These are phyloP conservation scores for Coemansia asiatica DNA, from an alignment of 192 early-diverging fungal species.

Conservation along the genomic window DNA sequence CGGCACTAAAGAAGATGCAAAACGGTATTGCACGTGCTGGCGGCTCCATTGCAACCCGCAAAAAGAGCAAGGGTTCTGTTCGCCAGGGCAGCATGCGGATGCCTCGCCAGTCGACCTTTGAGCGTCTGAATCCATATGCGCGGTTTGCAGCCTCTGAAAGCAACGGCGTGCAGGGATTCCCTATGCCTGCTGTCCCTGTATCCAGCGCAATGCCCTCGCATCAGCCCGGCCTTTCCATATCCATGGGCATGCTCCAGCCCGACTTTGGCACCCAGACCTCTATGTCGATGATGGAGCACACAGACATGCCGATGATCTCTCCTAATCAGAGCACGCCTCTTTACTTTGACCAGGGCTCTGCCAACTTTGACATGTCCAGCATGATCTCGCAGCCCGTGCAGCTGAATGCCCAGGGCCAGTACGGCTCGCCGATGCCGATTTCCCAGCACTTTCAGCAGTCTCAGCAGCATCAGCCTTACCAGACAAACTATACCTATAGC, in stretches of 20 bases:
- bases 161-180: slow-evolving; percentile 20
- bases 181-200: slow-evolving; percentile 20
- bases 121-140: slow-evolving; percentile 41
- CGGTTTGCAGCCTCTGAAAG: slow-evolving; percentile 16
- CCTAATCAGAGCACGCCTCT: slow-evolving; percentile 22
- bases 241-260: slow-evolving; percentile 25
- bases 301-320: slow-evolving; percentile 25
- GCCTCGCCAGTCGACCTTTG: slow-evolving; percentile 27
- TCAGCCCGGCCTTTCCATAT: slow-evolving; percentile 30
- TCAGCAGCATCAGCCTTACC: slow-evolving; percentile 12
- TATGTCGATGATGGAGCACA: slow-evolving; percentile 20
- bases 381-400: slow-evolving; percentile 25
- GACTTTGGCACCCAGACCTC: slow-evolving; percentile 21
- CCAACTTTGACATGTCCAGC: slow-evolving; percentile 19
- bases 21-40: slow-evolving; percentile 15
- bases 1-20: slow-evolving; percentile 45
- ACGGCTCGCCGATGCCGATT: slow-evolving; percentile 3
- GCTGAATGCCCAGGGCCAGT: slow-evolving; percentile 25
- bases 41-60: slow-evolving; percentile 16
- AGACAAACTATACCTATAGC: slow-evolving; percentile 11
- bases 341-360: slow-evolving; percentile 28
- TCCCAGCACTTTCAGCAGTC: slow-evolving; percentile 13
- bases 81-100: slow-evolving; percentile 26
- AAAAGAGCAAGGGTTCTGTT: slow-evolving; percentile 28
- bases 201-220: slow-evolving; percentile 20